A percentile compares a stretch with the other conserved stretches of the same genome.
These are phyloP conservation scores for Ceratopteris richardii DNA, from an alignment of 75 land plant genomes.

Conservation along the genomic window DNA sequence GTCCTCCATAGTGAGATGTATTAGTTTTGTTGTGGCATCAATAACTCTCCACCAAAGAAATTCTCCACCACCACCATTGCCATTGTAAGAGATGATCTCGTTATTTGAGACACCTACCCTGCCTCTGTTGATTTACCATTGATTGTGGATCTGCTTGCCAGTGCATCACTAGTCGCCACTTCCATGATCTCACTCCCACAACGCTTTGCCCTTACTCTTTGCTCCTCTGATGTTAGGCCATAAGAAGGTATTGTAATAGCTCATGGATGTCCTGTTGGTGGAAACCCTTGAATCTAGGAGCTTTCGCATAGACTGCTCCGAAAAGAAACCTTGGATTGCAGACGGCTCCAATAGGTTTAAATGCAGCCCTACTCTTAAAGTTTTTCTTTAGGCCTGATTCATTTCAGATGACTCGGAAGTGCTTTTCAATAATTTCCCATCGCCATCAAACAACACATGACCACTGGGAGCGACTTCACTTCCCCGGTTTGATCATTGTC, in stretches of 20 bases:
- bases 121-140: not conserved
- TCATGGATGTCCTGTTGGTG: constrained; percentile 98
- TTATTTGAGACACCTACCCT: too few species aligned
- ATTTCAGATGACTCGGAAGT: constrained; percentile 6
- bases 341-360: constrained; percentile 15
- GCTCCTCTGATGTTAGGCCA: constrained; percentile 61
- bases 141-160: too few species aligned
- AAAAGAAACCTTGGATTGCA: constrained; percentile 53
- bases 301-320: constrained; percentile 60
- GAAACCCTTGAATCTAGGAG: constrained; percentile 84
- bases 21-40: too few species aligned
- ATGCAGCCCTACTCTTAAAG: not conserved
- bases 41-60: constrained; percentile 82
- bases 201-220: constrained; percentile 14
- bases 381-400: constrained; percentile 11
- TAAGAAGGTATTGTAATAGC: constrained; percentile 66
- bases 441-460: constrained; percentile 33
- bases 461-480: constrained; percentile 13
- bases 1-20: too few species aligned
- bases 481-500: constrained; percentile 13
- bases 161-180: not conserved
- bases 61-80: constrained; percentile 49
- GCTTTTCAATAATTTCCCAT: not conserved
- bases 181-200: not conserved
- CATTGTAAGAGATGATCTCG: too few species aligned